Percentiles rank a stretch among this genome's conserved stretches.
Evolutionary conservation across 2,329 filamentous ascomycete species (phyloP).

Genomic region (Penicillium brasilianum): DNA sequence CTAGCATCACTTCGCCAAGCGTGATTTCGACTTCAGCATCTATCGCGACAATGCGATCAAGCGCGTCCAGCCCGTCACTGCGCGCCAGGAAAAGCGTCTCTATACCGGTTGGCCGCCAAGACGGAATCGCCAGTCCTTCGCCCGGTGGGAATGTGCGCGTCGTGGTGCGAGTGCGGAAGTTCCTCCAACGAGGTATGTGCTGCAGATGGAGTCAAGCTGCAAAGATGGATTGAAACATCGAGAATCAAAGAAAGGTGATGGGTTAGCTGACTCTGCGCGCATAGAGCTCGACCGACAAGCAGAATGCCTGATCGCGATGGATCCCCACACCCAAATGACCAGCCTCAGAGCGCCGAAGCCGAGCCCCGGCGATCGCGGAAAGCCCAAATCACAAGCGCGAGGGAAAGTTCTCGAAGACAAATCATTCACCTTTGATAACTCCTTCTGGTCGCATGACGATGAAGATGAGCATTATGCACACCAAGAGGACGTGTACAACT

Average conservation of each 20-base stretch:
- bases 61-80: constrained; percentile 78
- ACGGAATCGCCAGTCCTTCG: constrained; percentile 54
- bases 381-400: constrained; percentile 66
- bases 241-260: background rate
- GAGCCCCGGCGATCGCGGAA: constrained; percentile 56
- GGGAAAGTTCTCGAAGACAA: constrained; percentile 81
- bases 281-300: constrained; percentile 80
- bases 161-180: constrained; percentile 79
- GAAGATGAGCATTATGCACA: constrained; percentile 83
- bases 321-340: constrained; percentile 83
- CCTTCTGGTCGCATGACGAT: constrained; percentile 92
- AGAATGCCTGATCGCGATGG: constrained; percentile 88
- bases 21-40: constrained; percentile 45
- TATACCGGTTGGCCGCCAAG: constrained; percentile 56
- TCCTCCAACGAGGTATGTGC: constrained; percentile 73
- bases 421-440: constrained; percentile 94
- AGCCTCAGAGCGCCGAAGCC: constrained; percentile 73
- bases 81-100: constrained; percentile 73
- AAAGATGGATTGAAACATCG: background rate
- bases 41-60: constrained; percentile 56
- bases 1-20: constrained; percentile 45
- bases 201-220: background rate
- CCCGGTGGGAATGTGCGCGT: constrained; percentile 78
- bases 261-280: background rate
- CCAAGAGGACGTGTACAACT: constrained; percentile 93